Conservation (phyloP, 108 stramenopile genomes). For the Cyclotella cryptica region DNA sequence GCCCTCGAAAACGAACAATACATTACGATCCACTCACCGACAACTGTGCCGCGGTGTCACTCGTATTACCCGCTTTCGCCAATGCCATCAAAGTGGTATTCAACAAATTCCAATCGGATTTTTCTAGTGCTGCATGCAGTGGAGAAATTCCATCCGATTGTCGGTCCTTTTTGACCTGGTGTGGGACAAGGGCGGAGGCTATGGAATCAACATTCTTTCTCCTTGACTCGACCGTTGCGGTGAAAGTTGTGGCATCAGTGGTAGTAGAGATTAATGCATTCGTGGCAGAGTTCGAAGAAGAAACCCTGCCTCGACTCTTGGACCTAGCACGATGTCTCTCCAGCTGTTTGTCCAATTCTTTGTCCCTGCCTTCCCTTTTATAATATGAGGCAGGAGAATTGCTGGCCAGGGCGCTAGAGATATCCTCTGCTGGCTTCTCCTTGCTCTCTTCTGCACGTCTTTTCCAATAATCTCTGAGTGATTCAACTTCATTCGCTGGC, state of each 20-base stretch:
- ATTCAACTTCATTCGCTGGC: constrained; percentile 10
- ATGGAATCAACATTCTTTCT: constrained; percentile 34
- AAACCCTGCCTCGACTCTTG: constrained; percentile 21
- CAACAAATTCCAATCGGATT: constrained; percentile 2
- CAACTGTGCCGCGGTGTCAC: constrained; percentile 5
- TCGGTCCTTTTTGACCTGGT: background rate
- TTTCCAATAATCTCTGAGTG: constrained; percentile 39
- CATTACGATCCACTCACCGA: background rate
- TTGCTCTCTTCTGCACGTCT: constrained; percentile 46
- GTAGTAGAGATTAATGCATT: background rate
- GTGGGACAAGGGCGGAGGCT: constrained; percentile 28
- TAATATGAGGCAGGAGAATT: background rate
- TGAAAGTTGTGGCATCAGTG: too few relatives aligned
- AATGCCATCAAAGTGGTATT: background rate
- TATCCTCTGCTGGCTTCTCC: constrained; percentile 3
- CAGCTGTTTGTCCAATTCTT: background rate
- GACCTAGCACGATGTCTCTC: constrained; percentile 19
- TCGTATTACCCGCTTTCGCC: constrained; percentile 3
- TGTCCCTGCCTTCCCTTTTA: background rate
- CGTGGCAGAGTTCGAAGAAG: background rate
- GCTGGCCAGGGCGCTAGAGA: background rate
- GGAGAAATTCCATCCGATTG: background rate
- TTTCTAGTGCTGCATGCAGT: background rate
- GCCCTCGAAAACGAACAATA: too few relatives aligned
- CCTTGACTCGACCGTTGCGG: background rate